These are phyloP conservation scores for Conticribra weissflogii DNA, from an alignment of 108 stramenopile genomes.

Conservation along the genomic window DNA sequence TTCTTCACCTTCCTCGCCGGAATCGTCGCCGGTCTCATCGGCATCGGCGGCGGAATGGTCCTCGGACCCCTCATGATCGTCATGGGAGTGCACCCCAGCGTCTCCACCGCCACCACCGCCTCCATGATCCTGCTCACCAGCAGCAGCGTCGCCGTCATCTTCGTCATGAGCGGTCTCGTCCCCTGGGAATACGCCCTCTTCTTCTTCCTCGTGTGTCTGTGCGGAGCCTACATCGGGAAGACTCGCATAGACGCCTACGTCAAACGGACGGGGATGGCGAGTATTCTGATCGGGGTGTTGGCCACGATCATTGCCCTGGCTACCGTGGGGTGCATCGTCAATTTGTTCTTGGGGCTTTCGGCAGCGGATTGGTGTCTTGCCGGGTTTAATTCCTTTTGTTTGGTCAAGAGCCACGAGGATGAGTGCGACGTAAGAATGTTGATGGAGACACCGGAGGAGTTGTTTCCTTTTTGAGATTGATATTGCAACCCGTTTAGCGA, in stretches of 20 bases:
- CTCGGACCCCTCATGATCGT: slow-evolving; percentile 73
- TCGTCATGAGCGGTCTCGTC: slow-evolving; percentile 66
- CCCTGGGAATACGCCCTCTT: slow-evolving; percentile 68
- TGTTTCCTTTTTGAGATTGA: slow-evolving; percentile 29
- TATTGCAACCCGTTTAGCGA: too few relatives aligned
- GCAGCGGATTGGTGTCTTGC: slow-evolving; percentile 59
- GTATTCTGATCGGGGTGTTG: slow-evolving; percentile 58
- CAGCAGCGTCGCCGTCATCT: slow-evolving; percentile 69
- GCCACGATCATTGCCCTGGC: slow-evolving; percentile 70
- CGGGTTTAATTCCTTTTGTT: slow-evolving; percentile 68
- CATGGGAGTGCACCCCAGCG: slow-evolving; percentile 73
- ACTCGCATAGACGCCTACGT: slow-evolving; percentile 67
- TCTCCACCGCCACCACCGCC: slow-evolving; percentile 72
- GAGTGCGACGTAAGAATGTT: slow-evolving; percentile 11
- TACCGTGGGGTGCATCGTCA: slow-evolving; percentile 61
- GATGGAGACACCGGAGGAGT: slow-evolving; percentile 22
- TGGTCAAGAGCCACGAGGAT: slow-evolving; percentile 24
- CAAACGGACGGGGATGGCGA: slow-evolving; percentile 64
- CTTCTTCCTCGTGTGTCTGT: slow-evolving; percentile 66
- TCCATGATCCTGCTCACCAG: slow-evolving; percentile 79
- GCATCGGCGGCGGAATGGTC: slow-evolving; percentile 85
- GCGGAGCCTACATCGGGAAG: slow-evolving; percentile 72
- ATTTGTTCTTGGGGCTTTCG: slow-evolving; percentile 52
- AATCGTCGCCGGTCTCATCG: slow-evolving; percentile 72
- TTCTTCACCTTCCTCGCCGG: slow-evolving; percentile 71